Evolutionary conservation across 257 asterid genomes (phyloP).

Genomic region (Solanum etuberosum): DNA sequence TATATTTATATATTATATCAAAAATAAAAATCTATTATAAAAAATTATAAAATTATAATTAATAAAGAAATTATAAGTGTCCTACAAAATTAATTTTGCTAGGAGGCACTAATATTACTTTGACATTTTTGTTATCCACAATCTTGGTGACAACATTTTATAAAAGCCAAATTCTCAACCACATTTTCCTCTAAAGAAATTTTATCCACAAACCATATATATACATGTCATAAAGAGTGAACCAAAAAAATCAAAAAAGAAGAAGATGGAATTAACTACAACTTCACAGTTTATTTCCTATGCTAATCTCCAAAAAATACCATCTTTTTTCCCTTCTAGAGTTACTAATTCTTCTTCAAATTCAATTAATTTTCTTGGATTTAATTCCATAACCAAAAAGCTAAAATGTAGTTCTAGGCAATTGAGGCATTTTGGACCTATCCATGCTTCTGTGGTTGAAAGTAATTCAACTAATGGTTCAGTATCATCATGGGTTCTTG

Average conservation of each 20-base stretch:
- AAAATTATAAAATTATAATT: no score
- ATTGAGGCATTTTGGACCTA: conserved; percentile 35
- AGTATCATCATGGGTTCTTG: conserved; percentile 70
- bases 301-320: not conserved
- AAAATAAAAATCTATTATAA: not conserved
- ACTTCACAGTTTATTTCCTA: not conserved
- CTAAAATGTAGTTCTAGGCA: conserved; percentile 22
- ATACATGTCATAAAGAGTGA: not conserved
- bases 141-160: not conserved
- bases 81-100: not conserved
- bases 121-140: not conserved
- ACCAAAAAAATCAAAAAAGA: not conserved
- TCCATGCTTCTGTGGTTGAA: conserved; percentile 39
- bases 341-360: conserved; percentile 7
- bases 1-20: not conserved
- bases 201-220: not conserved
- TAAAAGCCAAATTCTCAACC: not conserved
- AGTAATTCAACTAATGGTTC: conserved; percentile 19
- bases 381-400: conserved; percentile 34
- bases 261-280: not conserved
- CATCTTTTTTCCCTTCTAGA: conserved; percentile 12
- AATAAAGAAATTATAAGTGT: not conserved
- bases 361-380: conserved; percentile 35
- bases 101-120: not conserved
- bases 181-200: not conserved